Conservation (phyloP, 164 flowering plant genomes). For the Nelumbo lutea region DNA sequence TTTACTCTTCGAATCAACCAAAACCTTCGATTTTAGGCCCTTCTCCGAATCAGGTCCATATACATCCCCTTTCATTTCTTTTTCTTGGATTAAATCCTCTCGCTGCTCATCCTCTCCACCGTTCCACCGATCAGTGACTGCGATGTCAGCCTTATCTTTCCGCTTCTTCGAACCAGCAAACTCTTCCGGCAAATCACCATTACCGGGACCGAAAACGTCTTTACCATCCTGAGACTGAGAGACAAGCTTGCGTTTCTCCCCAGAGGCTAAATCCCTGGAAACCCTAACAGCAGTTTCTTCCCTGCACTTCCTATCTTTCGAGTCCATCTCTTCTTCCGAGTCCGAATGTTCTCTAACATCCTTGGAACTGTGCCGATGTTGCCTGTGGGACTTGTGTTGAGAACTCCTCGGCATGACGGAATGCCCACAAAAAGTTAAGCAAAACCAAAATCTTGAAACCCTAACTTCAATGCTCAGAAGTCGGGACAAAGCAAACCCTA, state of each 20-base stretch:
- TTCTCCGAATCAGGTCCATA: conserved; percentile 25
- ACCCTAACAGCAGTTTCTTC: conserved; percentile 22
- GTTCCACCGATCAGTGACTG: conserved; percentile 29
- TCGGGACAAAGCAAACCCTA: not conserved
- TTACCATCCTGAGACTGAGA: conserved; percentile 7
- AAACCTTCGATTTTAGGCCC: conserved; percentile 22
- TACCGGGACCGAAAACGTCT: conserved; percentile 15
- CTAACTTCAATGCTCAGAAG: not conserved
- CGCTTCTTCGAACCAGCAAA: conserved; percentile 21
- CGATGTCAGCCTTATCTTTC: conserved; percentile 20
- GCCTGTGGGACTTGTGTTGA: conserved; percentile 54
- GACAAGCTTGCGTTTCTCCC: conserved; percentile 21
- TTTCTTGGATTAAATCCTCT: conserved; percentile 16
- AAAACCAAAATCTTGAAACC: not conserved
- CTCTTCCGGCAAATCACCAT: conserved; percentile 19
- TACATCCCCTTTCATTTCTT: conserved; percentile 20
- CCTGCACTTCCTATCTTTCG: conserved; percentile 21
- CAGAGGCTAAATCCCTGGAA: conserved; percentile 22
- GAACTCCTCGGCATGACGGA: conserved; percentile 42
- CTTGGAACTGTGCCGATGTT: conserved; percentile 45
- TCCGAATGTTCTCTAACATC: conserved; percentile 33
- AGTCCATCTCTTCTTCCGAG: conserved; percentile 22
- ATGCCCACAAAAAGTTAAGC: not conserved
- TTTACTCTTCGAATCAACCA: conserved; percentile 40
- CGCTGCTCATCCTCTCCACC: conserved; percentile 24